These are phyloP conservation scores for Lachancea meyersii DNA, from an alignment of 805 yeast genomes.

Conservation along the genomic window DNA sequence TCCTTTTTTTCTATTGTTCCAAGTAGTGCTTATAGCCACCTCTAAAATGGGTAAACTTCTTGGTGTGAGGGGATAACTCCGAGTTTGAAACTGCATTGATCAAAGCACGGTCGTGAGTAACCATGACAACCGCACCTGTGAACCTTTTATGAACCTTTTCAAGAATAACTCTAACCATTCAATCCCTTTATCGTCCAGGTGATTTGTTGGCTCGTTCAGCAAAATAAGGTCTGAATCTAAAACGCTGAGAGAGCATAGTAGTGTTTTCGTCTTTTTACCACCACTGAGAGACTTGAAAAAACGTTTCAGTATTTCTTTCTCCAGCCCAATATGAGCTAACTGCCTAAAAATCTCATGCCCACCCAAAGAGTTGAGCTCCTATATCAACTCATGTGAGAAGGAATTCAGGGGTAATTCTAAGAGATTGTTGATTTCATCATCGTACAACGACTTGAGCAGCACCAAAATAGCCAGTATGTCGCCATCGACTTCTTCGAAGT, in stretches of 20 bases:
- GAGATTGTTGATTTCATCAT: constrained; percentile 11
- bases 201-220: constrained; percentile 16
- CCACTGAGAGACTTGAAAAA: constrained; percentile 15
- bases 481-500: constrained; percentile 16
- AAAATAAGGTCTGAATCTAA: constrained; percentile 14
- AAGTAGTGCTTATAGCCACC: constrained; percentile 16
- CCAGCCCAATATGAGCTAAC: constrained; percentile 12
- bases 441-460: constrained; percentile 12
- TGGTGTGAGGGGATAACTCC: constrained; percentile 14
- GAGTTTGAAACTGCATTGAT: constrained; percentile 15
- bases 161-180: constrained; percentile 15
- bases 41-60: constrained; percentile 13
- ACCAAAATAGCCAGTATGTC: constrained; percentile 11
- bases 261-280: constrained; percentile 16
- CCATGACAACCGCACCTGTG: constrained; percentile 7
- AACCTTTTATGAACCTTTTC: constrained; percentile 8
- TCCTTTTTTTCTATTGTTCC: constrained; percentile 14
- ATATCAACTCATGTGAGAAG: constrained; percentile 14
- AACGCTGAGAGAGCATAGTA: constrained; percentile 15
- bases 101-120: constrained; percentile 14
- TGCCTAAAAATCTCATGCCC: constrained; percentile 16
- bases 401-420: constrained; percentile 10
- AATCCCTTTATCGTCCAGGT: constrained; percentile 13
- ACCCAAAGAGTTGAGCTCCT: constrained; percentile 15
- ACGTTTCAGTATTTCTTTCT: constrained; percentile 10